A percentile compares a stretch with the other conserved stretches of the same genome.
phyloP scores from a whole-genome alignment of 345 rosid genomes.

The Aegle marmelos region DNA sequence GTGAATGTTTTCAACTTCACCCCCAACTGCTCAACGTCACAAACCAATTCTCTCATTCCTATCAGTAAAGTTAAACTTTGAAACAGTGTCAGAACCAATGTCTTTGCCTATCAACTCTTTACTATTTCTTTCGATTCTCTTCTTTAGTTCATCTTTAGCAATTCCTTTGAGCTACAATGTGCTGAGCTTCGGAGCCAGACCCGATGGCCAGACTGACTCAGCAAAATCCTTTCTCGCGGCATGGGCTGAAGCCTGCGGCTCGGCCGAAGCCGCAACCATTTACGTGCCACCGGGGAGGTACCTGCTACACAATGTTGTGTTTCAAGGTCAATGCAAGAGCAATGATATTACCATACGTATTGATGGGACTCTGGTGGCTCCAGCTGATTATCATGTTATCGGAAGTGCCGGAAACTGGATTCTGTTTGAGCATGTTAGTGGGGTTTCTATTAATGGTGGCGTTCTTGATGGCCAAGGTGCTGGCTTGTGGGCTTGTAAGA shows the following conservation, averaged over 20 bases:
- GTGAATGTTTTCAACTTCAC: background rate
- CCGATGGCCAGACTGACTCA: constrained; percentile 53
- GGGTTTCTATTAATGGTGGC: constrained; percentile 59
- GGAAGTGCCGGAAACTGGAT: constrained; percentile 54
- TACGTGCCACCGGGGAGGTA: constrained; percentile 56
- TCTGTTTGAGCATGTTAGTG: constrained; percentile 37
- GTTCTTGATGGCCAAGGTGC: constrained; percentile 60
- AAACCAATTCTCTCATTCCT: background rate
- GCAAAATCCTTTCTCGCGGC: constrained; percentile 45
- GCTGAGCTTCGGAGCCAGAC: constrained; percentile 50
- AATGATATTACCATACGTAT: constrained; percentile 40
- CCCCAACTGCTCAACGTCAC: background rate
- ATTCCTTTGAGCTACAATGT: constrained; percentile 37
- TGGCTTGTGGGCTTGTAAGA: constrained; percentile 66
- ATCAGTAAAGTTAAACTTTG: constrained; percentile 1
- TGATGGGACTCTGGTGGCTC: constrained; percentile 70
- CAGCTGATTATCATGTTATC: constrained; percentile 38
- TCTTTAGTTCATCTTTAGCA: constrained; percentile 6
- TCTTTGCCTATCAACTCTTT: background rate
- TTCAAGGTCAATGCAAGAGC: constrained; percentile 63
- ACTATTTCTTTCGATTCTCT: constrained; percentile 1
- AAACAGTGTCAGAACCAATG: constrained; percentile 25
- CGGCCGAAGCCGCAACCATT: constrained; percentile 42
- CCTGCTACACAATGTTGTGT: constrained; percentile 31
- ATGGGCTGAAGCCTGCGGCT: constrained; percentile 59